phyloP scores from a whole-genome alignment of 2,329 filamentous ascomycete species.

The Teratosphaeria epicoccoides region DNA sequence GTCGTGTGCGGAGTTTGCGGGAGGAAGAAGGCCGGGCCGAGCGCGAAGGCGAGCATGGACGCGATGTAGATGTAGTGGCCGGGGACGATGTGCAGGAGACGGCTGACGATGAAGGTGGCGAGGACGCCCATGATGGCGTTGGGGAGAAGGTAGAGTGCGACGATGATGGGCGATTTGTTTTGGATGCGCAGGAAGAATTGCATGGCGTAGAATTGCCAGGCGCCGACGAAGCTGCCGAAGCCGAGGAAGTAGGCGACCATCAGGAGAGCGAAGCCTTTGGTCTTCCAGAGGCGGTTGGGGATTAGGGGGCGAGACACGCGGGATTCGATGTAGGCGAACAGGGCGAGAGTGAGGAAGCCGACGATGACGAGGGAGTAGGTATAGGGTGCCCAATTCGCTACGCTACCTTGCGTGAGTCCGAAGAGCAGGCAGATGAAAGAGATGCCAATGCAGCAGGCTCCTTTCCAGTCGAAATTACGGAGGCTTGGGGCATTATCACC shows the following conservation, averaged over 20 bases:
- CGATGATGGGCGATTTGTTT: constrained; percentile 29
- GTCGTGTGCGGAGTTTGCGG: constrained; percentile 31
- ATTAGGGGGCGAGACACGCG: constrained; percentile 25
- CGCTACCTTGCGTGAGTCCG: constrained; percentile 27
- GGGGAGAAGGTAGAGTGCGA: constrained; percentile 36
- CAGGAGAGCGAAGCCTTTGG: constrained; percentile 33
- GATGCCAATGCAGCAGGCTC: constrained; percentile 18
- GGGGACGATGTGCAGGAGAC: constrained; percentile 36
- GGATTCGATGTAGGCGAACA: constrained; percentile 25
- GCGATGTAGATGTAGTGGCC: constrained; percentile 38
- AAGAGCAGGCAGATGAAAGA: constrained; percentile 28
- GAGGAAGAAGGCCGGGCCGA: constrained; percentile 32
- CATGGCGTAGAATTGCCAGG: constrained; percentile 29
- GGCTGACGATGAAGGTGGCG: constrained; percentile 37
- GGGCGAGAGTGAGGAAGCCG: constrained; percentile 21
- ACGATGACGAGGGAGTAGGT: constrained; percentile 27
- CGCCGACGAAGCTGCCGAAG: constrained; percentile 23
- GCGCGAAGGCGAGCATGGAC: constrained; percentile 31
- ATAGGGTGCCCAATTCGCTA: constrained; percentile 27
- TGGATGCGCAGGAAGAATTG: constrained; percentile 32
- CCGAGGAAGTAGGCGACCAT: constrained; percentile 37
- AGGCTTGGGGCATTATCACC: constrained; percentile 13
- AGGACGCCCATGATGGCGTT: constrained; percentile 37
- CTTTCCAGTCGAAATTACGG: constrained; percentile 23
- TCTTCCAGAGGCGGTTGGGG: constrained; percentile 32